Conservation (phyloP, 805 yeast genomes). For the Kuraishia floccosa region DNA sequence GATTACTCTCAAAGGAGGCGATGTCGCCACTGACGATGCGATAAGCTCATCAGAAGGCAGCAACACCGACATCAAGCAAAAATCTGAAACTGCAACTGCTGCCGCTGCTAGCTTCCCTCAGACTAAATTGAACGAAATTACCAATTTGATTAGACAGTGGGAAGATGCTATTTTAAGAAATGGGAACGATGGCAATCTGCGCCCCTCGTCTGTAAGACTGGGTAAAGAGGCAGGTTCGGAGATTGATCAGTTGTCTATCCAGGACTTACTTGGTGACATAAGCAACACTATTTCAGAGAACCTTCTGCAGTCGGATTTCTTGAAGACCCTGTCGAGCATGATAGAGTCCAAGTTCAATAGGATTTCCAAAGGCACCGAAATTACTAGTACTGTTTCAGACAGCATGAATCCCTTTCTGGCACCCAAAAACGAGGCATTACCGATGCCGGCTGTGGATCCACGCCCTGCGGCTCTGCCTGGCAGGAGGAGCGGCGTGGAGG, state of each 20-base stretch:
- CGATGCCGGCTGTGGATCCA: neutral
- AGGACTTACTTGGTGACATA: slow-evolving; percentile 6
- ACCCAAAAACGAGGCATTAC: too few relatives aligned
- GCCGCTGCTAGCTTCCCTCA: neutral
- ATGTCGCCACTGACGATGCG: neutral
- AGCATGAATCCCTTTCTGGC: too few relatives aligned
- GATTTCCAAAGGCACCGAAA: slow-evolving; percentile 1
- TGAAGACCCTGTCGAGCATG: slow-evolving; percentile 8
- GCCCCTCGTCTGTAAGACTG: neutral
- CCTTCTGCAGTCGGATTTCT: slow-evolving; percentile 9
- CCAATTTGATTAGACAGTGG: slow-evolving; percentile 5
- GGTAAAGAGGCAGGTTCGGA: neutral
- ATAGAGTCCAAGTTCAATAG: slow-evolving; percentile 10
- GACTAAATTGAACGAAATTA: slow-evolving; percentile 3
- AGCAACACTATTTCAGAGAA: slow-evolving; percentile 10
- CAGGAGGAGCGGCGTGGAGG: slow-evolving; percentile 6
- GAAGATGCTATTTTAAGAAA: slow-evolving; percentile 5
- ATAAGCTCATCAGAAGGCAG: neutral
- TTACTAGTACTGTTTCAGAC: too few relatives aligned
- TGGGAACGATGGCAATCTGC: neutral
- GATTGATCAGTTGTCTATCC: neutral
- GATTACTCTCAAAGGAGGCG: slow-evolving; percentile 3
- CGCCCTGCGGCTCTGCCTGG: slow-evolving; percentile 1
- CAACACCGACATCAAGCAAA: too few relatives aligned
- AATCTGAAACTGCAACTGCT: too few relatives aligned